A percentile compares a stretch with the other conserved stretches of the same genome.
Evolutionary conservation across 2,329 filamentous ascomycete genomes (phyloP).

Genomic region (Zymoseptoria passerinii): DNA sequence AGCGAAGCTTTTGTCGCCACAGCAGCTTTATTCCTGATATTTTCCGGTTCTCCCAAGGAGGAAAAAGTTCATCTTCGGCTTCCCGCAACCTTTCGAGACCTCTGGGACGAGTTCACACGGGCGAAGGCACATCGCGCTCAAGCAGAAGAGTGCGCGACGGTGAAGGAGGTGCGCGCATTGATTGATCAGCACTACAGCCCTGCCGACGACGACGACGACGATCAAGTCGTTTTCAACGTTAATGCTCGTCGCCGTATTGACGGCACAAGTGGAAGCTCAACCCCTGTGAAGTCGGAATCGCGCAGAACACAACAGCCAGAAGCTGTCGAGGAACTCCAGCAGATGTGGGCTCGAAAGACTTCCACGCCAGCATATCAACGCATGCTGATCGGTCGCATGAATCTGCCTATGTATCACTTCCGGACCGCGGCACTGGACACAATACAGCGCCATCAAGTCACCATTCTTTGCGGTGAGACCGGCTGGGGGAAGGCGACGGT

Average conservation of each 20-base stretch:
- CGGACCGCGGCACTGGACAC: conserved; percentile 67
- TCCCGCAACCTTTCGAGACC: conserved; percentile 70
- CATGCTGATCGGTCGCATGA: conserved; percentile 72
- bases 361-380: conserved; percentile 54
- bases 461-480: conserved; percentile 93
- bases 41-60: conserved; percentile 68
- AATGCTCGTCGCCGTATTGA: conserved; percentile 53
- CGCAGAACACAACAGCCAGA: conserved; percentile 7
- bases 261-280: conserved; percentile 26
- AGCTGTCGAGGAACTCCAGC: conserved; percentile 36
- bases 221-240: conserved; percentile 60
- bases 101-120: conserved; percentile 73
- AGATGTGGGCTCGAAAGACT: conserved; percentile 46
- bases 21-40: conserved; percentile 71
- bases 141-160: conserved; percentile 56
- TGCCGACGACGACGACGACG: conserved; percentile 38
- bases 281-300: conserved; percentile 21
- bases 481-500: conserved; percentile 97
- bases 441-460: conserved; percentile 71
- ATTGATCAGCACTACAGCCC: conserved; percentile 50
- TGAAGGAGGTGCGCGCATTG: conserved; percentile 61
- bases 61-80: conserved; percentile 76
- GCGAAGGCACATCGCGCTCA: conserved; percentile 63
- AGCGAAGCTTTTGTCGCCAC: conserved; percentile 84
- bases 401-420: conserved; percentile 84